Conservation (phyloP, 1,284 basidiomycete genomes). For the Phellopilus nigrolimitatus region DNA sequence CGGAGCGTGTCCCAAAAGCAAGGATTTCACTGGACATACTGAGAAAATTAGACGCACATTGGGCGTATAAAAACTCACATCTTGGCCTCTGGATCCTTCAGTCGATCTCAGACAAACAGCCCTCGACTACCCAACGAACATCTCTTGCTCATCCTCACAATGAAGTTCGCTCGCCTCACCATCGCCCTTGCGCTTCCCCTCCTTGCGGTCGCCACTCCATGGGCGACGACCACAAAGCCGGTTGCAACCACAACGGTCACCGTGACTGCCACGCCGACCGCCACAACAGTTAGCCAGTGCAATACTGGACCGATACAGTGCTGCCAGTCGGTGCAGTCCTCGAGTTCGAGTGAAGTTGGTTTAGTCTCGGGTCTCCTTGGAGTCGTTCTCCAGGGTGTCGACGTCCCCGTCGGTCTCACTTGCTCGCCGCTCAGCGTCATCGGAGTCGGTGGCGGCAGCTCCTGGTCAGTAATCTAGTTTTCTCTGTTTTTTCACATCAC, state of each 20-base stretch:
- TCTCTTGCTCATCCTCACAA: neutral
- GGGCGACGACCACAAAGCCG: neutral
- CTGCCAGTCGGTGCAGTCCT: constrained; percentile 29
- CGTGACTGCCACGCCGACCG: constrained; percentile 28
- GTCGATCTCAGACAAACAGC: neutral
- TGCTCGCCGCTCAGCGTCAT: constrained; percentile 31
- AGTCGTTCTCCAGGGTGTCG: constrained; percentile 27
- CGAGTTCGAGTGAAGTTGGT: constrained; percentile 22
- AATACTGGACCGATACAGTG: constrained; percentile 29
- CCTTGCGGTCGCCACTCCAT: constrained; percentile 19
- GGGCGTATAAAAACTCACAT: neutral
- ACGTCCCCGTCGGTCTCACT: constrained; percentile 28
- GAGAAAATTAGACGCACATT: neutral
- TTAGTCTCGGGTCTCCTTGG: constrained; percentile 29
- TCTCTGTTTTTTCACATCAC: neutral
- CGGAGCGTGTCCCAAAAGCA: neutral
- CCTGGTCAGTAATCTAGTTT: constrained; percentile 14
- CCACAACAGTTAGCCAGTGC: constrained; percentile 22
- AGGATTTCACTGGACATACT: neutral
- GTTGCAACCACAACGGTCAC: constrained; percentile 17
- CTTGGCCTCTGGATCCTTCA: neutral
- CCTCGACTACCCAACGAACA: constrained; percentile 1
- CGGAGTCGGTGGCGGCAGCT: constrained; percentile 26
- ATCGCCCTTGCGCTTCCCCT: constrained; percentile 12
- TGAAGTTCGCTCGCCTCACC: constrained; percentile 16